Percentiles rank a stretch among this genome's conserved stretches.
These are phyloP conservation scores for Thielaviopsis cerberus DNA, from an alignment of 2,329 filamentous ascomycete species.

Conservation along the genomic window DNA sequence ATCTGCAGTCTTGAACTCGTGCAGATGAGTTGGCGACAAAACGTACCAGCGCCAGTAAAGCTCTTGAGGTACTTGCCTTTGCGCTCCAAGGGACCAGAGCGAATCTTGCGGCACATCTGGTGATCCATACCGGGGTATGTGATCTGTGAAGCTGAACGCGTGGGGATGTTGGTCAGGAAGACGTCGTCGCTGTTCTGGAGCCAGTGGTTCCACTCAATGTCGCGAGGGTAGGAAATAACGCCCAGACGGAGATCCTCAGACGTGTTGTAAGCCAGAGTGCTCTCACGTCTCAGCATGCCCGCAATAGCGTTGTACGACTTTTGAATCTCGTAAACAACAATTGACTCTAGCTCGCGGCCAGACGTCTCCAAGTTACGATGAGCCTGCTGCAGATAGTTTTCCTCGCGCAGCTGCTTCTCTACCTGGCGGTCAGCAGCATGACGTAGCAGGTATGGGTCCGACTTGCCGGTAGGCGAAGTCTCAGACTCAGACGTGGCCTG, in stretches of 20 bases:
- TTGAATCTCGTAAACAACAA: constrained; percentile 92
- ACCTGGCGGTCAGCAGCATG: constrained; percentile 76
- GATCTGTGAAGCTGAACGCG: constrained; percentile 65
- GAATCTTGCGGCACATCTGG: constrained; percentile 62
- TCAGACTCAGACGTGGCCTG: constrained; percentile 62
- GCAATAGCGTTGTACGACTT: constrained; percentile 93
- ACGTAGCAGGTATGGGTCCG: constrained; percentile 77
- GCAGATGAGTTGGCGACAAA: constrained; percentile 83
- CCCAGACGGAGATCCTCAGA: constrained; percentile 68
- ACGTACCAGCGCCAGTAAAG: constrained; percentile 94
- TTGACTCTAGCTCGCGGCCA: constrained; percentile 83
- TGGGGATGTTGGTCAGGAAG: constrained; percentile 63
- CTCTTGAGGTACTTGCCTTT: constrained; percentile 99
- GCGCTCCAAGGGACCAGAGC: constrained; percentile 78
- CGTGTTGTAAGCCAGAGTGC: constrained; percentile 59
- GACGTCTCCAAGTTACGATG: constrained; percentile 89
- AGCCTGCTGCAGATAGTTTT: constrained; percentile 92
- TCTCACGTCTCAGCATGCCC: constrained; percentile 77
- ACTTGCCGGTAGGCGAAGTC: constrained; percentile 54
- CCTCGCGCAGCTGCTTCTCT: constrained; percentile 83
- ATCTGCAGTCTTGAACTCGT: constrained; percentile 98
- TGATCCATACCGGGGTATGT: constrained; percentile 83
- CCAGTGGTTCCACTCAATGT: constrained; percentile 62
- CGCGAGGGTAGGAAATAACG: constrained; percentile 82
- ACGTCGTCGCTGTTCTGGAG: constrained; percentile 71